Evolutionary conservation across 306 rosid species (phyloP), one percentile per base, ranked within the genome.

Genomic region (Vicia villosa): DNA sequence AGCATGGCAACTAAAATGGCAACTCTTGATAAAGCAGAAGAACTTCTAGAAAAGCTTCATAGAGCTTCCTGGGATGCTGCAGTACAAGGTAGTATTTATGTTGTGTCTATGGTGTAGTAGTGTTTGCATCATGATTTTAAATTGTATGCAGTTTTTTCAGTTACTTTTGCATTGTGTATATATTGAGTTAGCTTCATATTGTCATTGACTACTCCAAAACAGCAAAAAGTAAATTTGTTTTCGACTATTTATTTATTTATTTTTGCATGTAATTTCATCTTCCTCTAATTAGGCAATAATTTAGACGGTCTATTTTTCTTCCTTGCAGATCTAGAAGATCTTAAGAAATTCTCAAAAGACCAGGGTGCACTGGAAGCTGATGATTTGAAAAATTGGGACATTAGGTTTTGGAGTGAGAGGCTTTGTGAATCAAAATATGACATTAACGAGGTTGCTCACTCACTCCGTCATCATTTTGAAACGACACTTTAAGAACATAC

Each of bases 1-100:
- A 94, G 98, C 89, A 90, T 94, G 97, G 98, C 96, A 74, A 84
- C 89, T 63, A 94, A 90, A 84, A 94, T 90, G 98, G 97, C 98
- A 60, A 90, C 96, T 51, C 89, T 94, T 81, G 92, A 87, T 49
- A 94, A 84, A 84, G 98, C 95, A 16, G 84, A 84, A 81, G 97
- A 88, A 70, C 98, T 94, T 75, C 87, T 94, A 17, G 98, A 88
- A 79, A 90, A 86, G 82, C 98, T 94, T 72, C 88, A 96, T 43
- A 85, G 65, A 69, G 97, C 97, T 69, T 94, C 98, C 30, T 94
- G 98, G 98, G 76, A 87, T 80, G 83, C 96, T 84, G 96, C 89
- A 52, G 89, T 94, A 74, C 86, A 94, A 87, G 98, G 98, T 88
- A 70, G 42, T 59, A 58, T 71, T 10, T 47, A 47, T 19, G 30